Base-by-base conservation (phyloP, 1,139 yeast species). In the Geotrichum klebahnii region DNA sequence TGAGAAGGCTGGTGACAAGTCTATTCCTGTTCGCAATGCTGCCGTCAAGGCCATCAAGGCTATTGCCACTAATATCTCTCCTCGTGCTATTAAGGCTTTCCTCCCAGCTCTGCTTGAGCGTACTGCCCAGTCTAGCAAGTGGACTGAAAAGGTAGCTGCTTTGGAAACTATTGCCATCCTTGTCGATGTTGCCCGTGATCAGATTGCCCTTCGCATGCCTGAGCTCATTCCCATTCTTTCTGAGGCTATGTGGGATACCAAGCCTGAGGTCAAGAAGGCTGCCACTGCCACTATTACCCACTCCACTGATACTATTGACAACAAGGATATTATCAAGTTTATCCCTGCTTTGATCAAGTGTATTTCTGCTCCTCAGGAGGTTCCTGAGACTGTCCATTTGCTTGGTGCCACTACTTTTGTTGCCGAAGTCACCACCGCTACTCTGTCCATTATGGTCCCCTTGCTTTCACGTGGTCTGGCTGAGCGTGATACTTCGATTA, bases 211-310 rank as follows among this genome's bases (percentile, higher is more conserved):
- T 70, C 88, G 97, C 81, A 90, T 92, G 97, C 96, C 97, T 68
- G 97, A 92, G 79, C 83, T 92, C 74, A 90, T 92, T 68, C 98
- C 98, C 74, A 94, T 85, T 61, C 79, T 92, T 68, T 92, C 98
- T 63, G 98, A 92, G 79, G 87, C 97, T 66, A 92, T 92, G 97
- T 92, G 98, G 98, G 98, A 92, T 75, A 92, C 98, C 77, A 92
- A 92, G 83, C 80, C 81, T 75, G 97, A 92, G 71, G 97, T 92
- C 72, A 92, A 92, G 84, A 82, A 80, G 66, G 95, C 94, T 70
- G 97, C 98, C 63, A 85, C 95, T 67, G 83, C 82, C 67, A 88
- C 97, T 72, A 89, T 92, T 81, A 81, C 90, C 74, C 87, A 88
- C 77, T 84, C 96, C 64, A 92, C 98, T 66, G 94, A 89, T 74